A percentile compares a stretch with the other conserved stretches of the same genome.
Evolutionary conservation across 495 filamentous ascomycete genomes (phyloP).

Genomic region (Hypoxylon subgilvum): DNA sequence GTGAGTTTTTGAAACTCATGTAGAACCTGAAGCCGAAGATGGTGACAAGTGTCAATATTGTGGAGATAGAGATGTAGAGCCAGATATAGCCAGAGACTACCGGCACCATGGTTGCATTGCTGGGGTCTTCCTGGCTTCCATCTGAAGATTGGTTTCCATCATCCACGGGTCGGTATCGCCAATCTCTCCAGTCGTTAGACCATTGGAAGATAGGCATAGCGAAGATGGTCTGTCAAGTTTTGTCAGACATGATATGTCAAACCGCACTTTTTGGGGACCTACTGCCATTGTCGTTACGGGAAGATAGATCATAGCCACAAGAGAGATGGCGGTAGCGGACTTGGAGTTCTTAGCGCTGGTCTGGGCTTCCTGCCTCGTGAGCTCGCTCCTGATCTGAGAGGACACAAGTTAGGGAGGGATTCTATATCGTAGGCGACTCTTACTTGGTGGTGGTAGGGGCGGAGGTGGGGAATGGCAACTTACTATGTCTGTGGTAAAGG

Average conservation of each 20-base stretch:
- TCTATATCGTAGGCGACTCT: neutral
- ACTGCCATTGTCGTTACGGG: constrained; percentile 1
- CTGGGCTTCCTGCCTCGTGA: constrained; percentile 2
- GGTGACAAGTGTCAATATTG: neutral
- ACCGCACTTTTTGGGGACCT: neutral
- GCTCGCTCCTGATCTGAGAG: constrained; percentile 1
- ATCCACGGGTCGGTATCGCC: neutral
- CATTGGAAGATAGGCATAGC: constrained; percentile 3
- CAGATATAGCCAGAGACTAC: constrained; percentile 5
- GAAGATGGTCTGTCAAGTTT: neutral
- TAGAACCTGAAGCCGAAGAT: constrained; percentile 5
- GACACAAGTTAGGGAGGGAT: neutral
- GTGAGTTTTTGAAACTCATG: no score
- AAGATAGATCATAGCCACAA: constrained; percentile 2
- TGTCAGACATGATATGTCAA: neutral
- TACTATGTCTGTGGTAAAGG: neutral
- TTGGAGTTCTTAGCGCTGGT: no score
- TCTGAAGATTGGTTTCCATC: neutral
- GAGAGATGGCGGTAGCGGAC: neutral
- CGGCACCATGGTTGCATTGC: neutral
- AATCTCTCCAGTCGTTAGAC: constrained; percentile 9
- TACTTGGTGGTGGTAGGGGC: neutral
- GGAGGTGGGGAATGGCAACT: no score
- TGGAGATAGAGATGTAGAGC: neutral
- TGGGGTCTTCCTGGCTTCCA: no score